Base-by-base conservation (phyloP, 805 yeast genomes). In the Saccharomycopsis oosterbeekiorum region DNA sequence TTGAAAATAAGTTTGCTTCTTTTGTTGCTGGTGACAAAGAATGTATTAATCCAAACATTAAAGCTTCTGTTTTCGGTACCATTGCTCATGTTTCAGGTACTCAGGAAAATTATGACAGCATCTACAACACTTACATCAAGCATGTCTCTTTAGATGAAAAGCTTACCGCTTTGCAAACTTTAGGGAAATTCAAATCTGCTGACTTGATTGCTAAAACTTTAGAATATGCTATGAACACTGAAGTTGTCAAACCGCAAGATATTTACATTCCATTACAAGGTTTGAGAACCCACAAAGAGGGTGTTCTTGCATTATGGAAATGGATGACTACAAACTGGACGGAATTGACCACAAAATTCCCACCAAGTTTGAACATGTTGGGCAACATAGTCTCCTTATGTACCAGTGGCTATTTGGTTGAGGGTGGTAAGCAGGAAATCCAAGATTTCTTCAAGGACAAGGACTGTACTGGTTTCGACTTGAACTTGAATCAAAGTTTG, bases 281-380 rank as follows among this genome's bases (percentile, higher is more conserved):
- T 53, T 75, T 89, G 76, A 77, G 86, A 68, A 69, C 80, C 15
- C 84, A 84, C 68, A 78, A 75, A 59, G 77, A 75, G 53, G 96
- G 97, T 75, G 76, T 86, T 62, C 82, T 82, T 66, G 80, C 83
- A 12, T 74, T 86, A 66, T 92, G 92, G 89, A 60, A 69, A 17
- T 93, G 97, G 96, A 69, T 84, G 67, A 78, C 80, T 68, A 68
- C 63, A 14, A 85, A 92, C 73, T 93, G 96, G 93, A 90, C 83
- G 61, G 79, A 76, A 55, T 70, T 93, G 63, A 74, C 75, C 67
- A 79, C 82, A 71, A 76, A 80, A 68, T 80, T 90, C 70, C 97
- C 97, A 58, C 89, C 96, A 15, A 86, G 89, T 12, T 79, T 86
- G 65, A 79, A 90, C 26, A 83, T 91, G 89, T 78, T 93, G 68